A percentile compares a stretch with the other conserved stretches of the same genome.
Conservation (phyloP, 2,329 filamentous ascomycete genomes). For the Xylaria sp. region DNA sequence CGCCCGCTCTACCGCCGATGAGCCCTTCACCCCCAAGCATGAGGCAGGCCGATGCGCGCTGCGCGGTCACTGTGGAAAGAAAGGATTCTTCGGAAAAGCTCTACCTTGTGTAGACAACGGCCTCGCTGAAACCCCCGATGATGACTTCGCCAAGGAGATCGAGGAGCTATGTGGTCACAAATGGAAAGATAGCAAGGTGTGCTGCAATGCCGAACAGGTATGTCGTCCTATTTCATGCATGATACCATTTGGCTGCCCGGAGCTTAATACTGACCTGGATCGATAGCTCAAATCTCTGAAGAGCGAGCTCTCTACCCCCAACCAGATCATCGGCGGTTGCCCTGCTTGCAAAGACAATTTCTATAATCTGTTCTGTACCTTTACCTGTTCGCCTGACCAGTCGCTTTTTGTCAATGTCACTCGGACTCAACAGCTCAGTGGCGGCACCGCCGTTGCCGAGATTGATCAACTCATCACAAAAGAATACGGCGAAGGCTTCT, state of each 20-base stretch:
- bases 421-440: conserved; percentile 70
- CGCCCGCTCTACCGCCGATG: conserved; percentile 47
- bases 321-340: conserved; percentile 89
- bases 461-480: conserved; percentile 89
- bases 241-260: conserved; percentile 1
- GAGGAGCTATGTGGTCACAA: conserved; percentile 87
- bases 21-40: conserved; percentile 70
- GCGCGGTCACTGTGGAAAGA: conserved; percentile 89
- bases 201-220: conserved; percentile 84
- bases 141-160: conserved; percentile 78
- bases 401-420: conserved; percentile 96
- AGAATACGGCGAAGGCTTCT: conserved; percentile 87
- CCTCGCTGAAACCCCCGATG: conserved; percentile 77
- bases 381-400: conserved; percentile 97
- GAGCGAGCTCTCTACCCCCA: conserved; percentile 85
- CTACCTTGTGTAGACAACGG: conserved; percentile 94
- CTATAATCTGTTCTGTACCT: conserved; percentile 97
- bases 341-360: conserved; percentile 99
- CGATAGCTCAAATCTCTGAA: conserved; percentile 79
- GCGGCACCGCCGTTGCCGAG: conserved; percentile 77
- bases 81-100: conserved; percentile 88
- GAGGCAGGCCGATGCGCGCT: conserved; percentile 91
- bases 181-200: conserved; percentile 86
- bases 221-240: conserved; percentile 29
- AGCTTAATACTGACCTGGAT: conserved; percentile 32